Base-by-base conservation (phyloP, 2,329 filamentous ascomycete species). In the Penicillium sp. region DNA sequence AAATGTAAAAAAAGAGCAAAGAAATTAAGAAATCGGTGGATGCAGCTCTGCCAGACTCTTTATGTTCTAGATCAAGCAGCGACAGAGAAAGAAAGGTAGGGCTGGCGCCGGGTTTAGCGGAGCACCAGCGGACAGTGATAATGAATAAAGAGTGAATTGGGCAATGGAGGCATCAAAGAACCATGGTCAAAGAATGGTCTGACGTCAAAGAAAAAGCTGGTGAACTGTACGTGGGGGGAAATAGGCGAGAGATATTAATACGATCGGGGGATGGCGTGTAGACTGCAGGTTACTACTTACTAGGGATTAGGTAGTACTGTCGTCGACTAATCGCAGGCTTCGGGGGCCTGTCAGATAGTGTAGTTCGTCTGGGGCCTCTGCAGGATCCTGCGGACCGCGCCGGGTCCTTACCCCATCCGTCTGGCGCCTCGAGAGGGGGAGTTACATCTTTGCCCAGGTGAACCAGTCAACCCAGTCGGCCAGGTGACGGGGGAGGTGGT, bases 151-250 rank as follows among this genome's bases (percentile, higher is more conserved):
- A 28, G 51, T 37, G 45, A 47, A 58, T 53, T 34, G 51, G 31
- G 39, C 14, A 38, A 61, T 50, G 42, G 42, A 25, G 20, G 42
- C 42, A 54, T 47, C 56, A 55, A 39, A 11, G 53, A 61, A 57
- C 53, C 55, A 57, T 56, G 51, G 61, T 60, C 56, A 47, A 43
- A 42, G 20, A 17, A 10, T 43, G 41, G 39, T 52, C 55, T 65
- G 63, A 65, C 63, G 63, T 65, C 63, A 65, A 65, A 57, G 53
- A 64, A 28, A 20, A 38, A 43, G 22, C n/a, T 5, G 38, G 4
- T 14, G 22, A 20, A 14, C 4, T 41, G 22, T 41, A 25, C 38
- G 37, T 43, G 20, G 34, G 22, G 2, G 28, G 28, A 28, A 35
- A 15, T 11, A 47, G 15, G 22, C 5, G 7, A 39, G 17, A 25